Evolutionary conservation across 257 asterid genomes (phyloP), one percentile per base, ranked within the genome.

Genomic region (Solanum pimpinellifolium): DNA sequence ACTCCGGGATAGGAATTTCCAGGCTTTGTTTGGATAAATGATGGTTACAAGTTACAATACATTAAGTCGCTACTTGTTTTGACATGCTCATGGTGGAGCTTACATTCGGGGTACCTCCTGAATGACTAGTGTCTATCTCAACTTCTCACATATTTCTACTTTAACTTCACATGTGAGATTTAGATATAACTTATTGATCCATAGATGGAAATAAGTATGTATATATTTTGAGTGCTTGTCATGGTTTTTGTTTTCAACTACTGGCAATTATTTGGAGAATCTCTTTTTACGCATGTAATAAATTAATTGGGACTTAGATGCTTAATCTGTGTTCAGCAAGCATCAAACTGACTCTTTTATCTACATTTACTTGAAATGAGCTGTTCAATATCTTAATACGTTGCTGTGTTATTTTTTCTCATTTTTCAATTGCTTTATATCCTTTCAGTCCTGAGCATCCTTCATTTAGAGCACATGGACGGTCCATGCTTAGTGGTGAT

Each of bases 401-500:
- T 77, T 44, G 65, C 29, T 44, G 15, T 77, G 84, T 44, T 77
- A 11, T 44, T 77, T 77, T 44, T 77, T 44, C 84, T 77, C 65
- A 44, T 77, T 25, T 77, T 77, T 77, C 37, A 42, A 42, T 42
- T 77, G 83, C 37, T n/a, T 44, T 77, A 14, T 77, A 77, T 77
- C 37, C 84, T 77, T 77, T 25, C 94, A 97, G 99, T 89, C 99
- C 98, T 73, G 99, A 97, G 91, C 98, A 95, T 89, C 98, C 94
- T 83, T 92, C 94, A 68, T 87, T 92, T 89, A 93, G 92, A 82
- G 95, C 94, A 81, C 95, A 93, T 88, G 94, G 92, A 88, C 95
- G 96, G 86, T 97, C 99, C 88, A 92, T 94, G 94, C 98, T 95
- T 88, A 93, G 98, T 80, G 98, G 95, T 76, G 97, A 92, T 90